These are phyloP conservation scores for Ottelia alismoides DNA, from an alignment of 106 monocot genomes.

Conservation along the genomic window DNA sequence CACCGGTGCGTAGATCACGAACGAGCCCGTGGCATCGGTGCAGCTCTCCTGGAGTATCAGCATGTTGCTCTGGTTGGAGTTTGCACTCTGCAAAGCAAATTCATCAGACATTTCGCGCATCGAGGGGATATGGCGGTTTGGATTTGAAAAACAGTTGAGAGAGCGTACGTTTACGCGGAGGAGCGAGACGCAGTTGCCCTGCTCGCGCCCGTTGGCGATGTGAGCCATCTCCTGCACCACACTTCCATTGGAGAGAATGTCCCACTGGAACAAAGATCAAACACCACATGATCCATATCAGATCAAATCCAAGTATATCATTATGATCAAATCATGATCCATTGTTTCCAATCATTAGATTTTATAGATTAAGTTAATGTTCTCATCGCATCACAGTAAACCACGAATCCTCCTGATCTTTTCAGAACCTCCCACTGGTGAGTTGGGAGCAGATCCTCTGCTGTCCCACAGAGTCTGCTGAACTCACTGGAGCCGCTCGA, in stretches of 20 bases:
- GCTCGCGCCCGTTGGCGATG: constrained; percentile 66
- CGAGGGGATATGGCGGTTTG: background rate
- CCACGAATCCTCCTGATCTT: no score
- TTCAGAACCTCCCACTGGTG: no score
- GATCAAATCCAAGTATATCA: background rate
- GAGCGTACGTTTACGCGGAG: constrained; percentile 64
- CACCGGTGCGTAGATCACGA: constrained; percentile 79
- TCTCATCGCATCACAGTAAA: no score
- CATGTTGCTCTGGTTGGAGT: constrained; percentile 97
- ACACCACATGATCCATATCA: background rate
- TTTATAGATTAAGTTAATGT: background rate
- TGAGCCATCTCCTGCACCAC: constrained; percentile 86
- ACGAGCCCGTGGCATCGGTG: constrained; percentile 70
- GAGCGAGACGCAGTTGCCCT: constrained; percentile 64
- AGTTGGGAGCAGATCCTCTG: no score
- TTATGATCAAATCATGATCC: background rate
- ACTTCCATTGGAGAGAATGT: constrained; percentile 84
- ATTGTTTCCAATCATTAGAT: background rate
- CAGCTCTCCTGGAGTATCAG: constrained; percentile 92
- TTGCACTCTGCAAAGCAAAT: no score
- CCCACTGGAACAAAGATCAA: constrained; percentile 47
- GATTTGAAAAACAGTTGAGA: background rate
- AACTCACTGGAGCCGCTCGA: no score
- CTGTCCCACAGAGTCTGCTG: no score
- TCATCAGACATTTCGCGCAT: no score